Base-by-base conservation (phyloP, 2,329 filamentous ascomycete genomes). In the Colletotrichum cuscutae region DNA sequence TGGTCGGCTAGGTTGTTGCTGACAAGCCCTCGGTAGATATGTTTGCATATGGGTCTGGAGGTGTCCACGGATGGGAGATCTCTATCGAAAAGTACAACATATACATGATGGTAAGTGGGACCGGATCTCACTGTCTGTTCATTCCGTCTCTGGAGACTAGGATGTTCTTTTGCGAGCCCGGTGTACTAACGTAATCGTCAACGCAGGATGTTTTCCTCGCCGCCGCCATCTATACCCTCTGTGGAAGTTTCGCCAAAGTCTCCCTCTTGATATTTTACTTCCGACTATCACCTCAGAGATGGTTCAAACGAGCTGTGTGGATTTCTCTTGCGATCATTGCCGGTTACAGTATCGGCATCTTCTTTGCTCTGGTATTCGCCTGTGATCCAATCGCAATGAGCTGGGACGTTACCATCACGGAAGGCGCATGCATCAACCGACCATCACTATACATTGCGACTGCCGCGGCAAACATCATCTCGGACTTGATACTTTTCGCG, bases 361-460 rank as follows among this genome's bases (percentile, higher is more conserved):
- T 81, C 65, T 79, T 84, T 56, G 71, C 80, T 2, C 76, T 82
- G 11, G 68, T 83, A 26, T 82, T 85, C 53, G 80, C 82, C 0
- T 85, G 84, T 72, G 73, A 74, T 0, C 84, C 83, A 0, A 74
- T 84, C 9, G 74, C 75, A 5, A 78, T 74, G 28, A 77, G 76
- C 22, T 85, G 80, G 79, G 78, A 83, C 37, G 63, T 79, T 0
- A 76, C 71, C 2, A 75, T 80, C 3, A 75, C 74, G 52, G 78
- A 62, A 74, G 85, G 73, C 72, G 77, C 65, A n/a, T 89, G 87
- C 69, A 80, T 89, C 61, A 79, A 86, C 67, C 81, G 83, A 26
- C 81, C 85, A 24, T 79, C 82, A 3, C 81, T 88, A 32, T 88
- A 87, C 75, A 83, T 88, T 24, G 81, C 83, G 42, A 87, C 86